Conservation (phyloP, 2,329 filamentous ascomycete genomes). For the Shiraia sp. region DNA sequence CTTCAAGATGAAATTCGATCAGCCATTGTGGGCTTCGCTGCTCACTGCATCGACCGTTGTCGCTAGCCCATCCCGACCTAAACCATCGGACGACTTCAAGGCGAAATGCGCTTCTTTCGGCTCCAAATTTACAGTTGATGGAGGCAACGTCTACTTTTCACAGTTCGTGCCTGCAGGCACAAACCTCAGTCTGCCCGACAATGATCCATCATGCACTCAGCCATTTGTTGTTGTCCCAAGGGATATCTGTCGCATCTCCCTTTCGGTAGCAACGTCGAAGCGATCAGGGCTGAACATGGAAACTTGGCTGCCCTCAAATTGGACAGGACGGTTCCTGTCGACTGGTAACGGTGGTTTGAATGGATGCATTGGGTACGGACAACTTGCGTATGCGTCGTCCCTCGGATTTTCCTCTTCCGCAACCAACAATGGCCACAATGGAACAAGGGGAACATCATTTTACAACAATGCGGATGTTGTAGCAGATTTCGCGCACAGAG, state of each 20-base stretch:
- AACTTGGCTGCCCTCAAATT: constrained; percentile 50
- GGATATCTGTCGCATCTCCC: constrained; percentile 48
- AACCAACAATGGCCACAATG: constrained; percentile 51
- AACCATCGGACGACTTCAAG: constrained; percentile 17
- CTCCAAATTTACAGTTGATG: constrained; percentile 33
- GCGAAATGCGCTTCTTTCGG: constrained; percentile 33
- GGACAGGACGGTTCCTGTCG: constrained; percentile 44
- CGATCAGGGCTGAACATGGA: constrained; percentile 50
- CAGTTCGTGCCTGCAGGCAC: constrained; percentile 47
- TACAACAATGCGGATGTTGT: constrained; percentile 52
- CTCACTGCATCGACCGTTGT: constrained; percentile 11
- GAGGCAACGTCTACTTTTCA: constrained; percentile 44
- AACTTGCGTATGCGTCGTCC: constrained; percentile 44
- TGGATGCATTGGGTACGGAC: constrained; percentile 46
- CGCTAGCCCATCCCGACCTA: constrained; percentile 5
- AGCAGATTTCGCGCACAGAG: constrained; percentile 54
- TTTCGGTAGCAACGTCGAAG: constrained; percentile 46
- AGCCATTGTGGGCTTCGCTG: constrained; percentile 13
- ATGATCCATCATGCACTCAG: constrained; percentile 45
- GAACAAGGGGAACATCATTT: constrained; percentile 51
- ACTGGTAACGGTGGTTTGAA: constrained; percentile 47
- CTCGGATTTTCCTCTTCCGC: constrained; percentile 48
- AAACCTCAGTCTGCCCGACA: constrained; percentile 45
- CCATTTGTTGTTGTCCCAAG: constrained; percentile 34
- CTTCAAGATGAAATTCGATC: constrained; percentile 23